Evolutionary conservation across 2,329 filamentous ascomycete species (phyloP).

Genomic region (Cladophialophora bantiana): DNA sequence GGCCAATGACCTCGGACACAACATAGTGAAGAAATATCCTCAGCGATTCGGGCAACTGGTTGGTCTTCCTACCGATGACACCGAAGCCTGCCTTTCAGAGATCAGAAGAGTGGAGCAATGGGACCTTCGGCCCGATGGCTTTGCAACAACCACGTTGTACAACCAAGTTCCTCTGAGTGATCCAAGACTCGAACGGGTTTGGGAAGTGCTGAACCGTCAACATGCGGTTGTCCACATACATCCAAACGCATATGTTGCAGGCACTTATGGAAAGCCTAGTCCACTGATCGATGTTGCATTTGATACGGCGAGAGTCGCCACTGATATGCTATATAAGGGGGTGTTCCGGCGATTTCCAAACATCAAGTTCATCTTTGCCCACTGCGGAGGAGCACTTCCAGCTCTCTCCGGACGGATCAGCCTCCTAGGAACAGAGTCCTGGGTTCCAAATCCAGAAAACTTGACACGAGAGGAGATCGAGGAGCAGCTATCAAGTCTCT

Average conservation of each 20-base stretch:
- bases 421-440: not conserved
- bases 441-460: not conserved
- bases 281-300: slow-evolving; percentile 19
- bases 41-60: slow-evolving; percentile 9
- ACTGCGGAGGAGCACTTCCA: not conserved
- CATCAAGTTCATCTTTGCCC: slow-evolving; percentile 20
- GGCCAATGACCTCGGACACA: slow-evolving; percentile 14
- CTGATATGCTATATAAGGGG: slow-evolving; percentile 12
- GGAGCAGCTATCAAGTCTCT: slow-evolving; percentile 7
- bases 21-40: slow-evolving; percentile 12
- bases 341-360: slow-evolving; percentile 12
- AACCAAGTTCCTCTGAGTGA: slow-evolving; percentile 11
- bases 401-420: not conserved
- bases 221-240: not conserved
- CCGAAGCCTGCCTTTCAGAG: slow-evolving; percentile 8
- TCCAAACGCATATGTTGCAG: slow-evolving; percentile 4
- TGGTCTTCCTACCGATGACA: slow-evolving; percentile 5
- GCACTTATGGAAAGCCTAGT: slow-evolving; percentile 9
- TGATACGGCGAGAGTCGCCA: slow-evolving; percentile 13
- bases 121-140: slow-evolving; percentile 17
- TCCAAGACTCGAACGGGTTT: not conserved
- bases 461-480: slow-evolving; percentile 1
- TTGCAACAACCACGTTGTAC: slow-evolving; percentile 13
- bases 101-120: slow-evolving; percentile 6
- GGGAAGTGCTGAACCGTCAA: not conserved